These are phyloP conservation scores for Tylopilus intermedius DNA, from an alignment of 768 basidiomycete species.

Conservation along the genomic window DNA sequence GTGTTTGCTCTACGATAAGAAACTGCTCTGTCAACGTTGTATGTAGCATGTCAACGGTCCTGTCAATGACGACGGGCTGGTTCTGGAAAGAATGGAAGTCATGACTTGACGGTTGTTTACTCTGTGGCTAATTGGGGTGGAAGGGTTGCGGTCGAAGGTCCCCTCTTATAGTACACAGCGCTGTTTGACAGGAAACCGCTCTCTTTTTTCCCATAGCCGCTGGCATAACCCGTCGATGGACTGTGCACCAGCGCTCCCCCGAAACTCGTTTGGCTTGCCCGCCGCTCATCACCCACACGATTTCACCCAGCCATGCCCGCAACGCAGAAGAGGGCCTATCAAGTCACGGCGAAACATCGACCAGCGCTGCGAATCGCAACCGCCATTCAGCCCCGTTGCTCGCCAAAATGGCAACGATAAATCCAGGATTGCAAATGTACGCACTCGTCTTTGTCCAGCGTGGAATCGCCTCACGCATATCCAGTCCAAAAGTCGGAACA, in stretches of 20 bases:
- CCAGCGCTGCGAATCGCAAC: background rate
- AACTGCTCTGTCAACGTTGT: background rate
- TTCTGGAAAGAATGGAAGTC: background rate
- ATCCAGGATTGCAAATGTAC: constrained; percentile 4
- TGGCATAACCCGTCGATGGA: constrained; percentile 2
- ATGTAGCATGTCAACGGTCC: background rate
- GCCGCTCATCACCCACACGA: background rate
- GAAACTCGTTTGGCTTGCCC: constrained; percentile 9
- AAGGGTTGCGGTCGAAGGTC: background rate
- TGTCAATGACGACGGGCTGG: background rate
- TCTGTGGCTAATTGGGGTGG: constrained; percentile 5
- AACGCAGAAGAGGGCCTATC: background rate
- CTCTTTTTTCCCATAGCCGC: background rate
- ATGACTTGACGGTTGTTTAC: constrained; percentile 22
- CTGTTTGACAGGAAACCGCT: background rate
- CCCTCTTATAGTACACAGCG: background rate
- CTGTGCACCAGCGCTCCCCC: background rate
- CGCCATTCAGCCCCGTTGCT: background rate
- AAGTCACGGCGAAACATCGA: background rate
- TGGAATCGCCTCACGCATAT: background rate
- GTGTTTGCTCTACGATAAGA: background rate
- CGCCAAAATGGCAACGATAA: background rate
- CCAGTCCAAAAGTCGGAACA: constrained; percentile 2
- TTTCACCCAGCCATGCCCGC: background rate
- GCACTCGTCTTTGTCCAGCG: background rate